Evolutionary conservation across 1,284 basidiomycete species (phyloP).

Genomic region (Ganoderma lucidum): DNA sequence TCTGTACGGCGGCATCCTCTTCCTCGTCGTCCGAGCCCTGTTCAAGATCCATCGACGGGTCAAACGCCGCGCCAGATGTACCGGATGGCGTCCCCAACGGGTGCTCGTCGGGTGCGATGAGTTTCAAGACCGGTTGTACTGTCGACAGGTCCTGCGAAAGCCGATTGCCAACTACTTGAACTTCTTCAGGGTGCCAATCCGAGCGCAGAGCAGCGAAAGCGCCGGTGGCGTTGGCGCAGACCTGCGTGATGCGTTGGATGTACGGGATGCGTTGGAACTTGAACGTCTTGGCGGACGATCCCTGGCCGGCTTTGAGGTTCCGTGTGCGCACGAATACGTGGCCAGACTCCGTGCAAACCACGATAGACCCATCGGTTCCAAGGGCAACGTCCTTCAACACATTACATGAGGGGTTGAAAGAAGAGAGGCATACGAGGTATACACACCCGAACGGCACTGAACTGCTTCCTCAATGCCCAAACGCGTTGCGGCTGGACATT

Average conservation of each 20-base stretch:
- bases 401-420: background rate
- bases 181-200: conserved; percentile 70
- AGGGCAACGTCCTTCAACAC: conserved; percentile 81
- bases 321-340: conserved; percentile 91
- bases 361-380: conserved; percentile 87
- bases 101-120: conserved; percentile 10
- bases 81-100: background rate
- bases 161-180: conserved; percentile 65
- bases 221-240: conserved; percentile 89
- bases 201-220: conserved; percentile 88
- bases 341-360: conserved; percentile 94
- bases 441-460: conserved; percentile 81
- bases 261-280: conserved; percentile 87
- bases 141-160: conserved; percentile 75
- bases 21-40: conserved; percentile 43
- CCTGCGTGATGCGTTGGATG: conserved; percentile 86
- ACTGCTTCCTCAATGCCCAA: conserved; percentile 89
- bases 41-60: conserved; percentile 6
- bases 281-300: conserved; percentile 61
- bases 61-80: background rate
- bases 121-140: conserved; percentile 63
- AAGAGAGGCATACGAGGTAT: background rate
- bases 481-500: conserved; percentile 87
- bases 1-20: conserved; percentile 48
- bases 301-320: conserved; percentile 50